Evolutionary conservation across 2,329 filamentous ascomycete genomes (phyloP).

Genomic region (Pyricularia sp.): DNA sequence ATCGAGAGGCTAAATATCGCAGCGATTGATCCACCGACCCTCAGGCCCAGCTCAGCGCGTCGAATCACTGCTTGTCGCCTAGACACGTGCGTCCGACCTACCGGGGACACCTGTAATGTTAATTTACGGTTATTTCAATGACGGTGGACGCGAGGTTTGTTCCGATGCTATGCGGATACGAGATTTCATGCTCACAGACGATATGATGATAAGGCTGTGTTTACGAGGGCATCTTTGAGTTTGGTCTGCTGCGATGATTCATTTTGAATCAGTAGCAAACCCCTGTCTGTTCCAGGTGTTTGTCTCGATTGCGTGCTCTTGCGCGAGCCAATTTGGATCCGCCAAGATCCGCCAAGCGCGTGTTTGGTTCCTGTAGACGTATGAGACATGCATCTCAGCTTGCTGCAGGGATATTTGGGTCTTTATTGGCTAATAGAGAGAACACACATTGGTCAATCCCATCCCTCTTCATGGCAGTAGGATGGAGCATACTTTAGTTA

Average conservation of each 20-base stretch:
- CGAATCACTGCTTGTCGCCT: background rate
- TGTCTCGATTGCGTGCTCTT: background rate
- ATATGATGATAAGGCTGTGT: background rate
- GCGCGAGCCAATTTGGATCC: background rate
- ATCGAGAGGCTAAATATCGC: too few species aligned
- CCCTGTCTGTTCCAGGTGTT: background rate
- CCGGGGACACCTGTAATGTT: background rate
- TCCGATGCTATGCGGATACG: too few species aligned
- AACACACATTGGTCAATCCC: too few species aligned
- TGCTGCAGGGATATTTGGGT: too few species aligned
- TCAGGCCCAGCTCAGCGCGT: background rate
- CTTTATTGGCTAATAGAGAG: too few species aligned
- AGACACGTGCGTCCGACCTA: background rate
- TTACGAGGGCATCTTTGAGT: background rate
- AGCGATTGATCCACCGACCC: too few species aligned
- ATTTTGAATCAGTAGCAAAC: background rate
- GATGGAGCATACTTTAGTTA: too few species aligned
- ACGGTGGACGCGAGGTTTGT: background rate
- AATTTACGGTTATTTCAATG: background rate
- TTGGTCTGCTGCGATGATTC: background rate
- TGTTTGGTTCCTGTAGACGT: background rate
- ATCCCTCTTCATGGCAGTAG: too few species aligned
- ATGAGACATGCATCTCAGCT: background rate
- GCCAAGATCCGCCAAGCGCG: background rate
- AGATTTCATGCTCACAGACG: too few species aligned